A percentile compares a stretch with the other conserved stretches of the same genome.
These are phyloP conservation scores for Scheffersomyces stipitis DNA, from an alignment of 805 yeast species.

Conservation along the genomic window DNA sequence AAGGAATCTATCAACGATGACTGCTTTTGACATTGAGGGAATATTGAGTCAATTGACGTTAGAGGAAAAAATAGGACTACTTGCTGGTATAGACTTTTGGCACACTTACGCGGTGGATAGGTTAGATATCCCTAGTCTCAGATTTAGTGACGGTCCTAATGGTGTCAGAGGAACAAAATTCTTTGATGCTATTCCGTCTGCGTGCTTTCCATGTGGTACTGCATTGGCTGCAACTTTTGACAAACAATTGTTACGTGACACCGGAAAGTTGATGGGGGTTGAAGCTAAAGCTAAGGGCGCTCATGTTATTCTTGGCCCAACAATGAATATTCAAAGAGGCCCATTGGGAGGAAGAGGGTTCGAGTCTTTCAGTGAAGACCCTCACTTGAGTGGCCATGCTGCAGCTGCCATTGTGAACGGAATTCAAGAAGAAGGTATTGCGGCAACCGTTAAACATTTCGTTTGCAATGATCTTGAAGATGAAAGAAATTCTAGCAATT, in stretches of 20 bases:
- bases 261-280: slow-evolving; percentile 30
- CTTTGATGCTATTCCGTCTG: slow-evolving; percentile 27
- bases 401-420: slow-evolving; percentile 28
- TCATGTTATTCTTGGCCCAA: slow-evolving; percentile 31
- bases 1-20: no score
- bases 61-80: slow-evolving; percentile 33
- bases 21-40: slow-evolving; percentile 31
- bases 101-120: slow-evolving; percentile 13
- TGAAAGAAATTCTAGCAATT: slow-evolving; percentile 28
- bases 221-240: slow-evolving; percentile 32
- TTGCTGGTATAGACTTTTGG: slow-evolving; percentile 28
- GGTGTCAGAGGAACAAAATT: slow-evolving; percentile 33
- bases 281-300: slow-evolving; percentile 33
- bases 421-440: slow-evolving; percentile 26
- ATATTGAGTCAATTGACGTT: slow-evolving; percentile 31
- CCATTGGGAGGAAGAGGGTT: slow-evolving; percentile 36
- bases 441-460: slow-evolving; percentile 32
- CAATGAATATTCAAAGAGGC: slow-evolving; percentile 33
- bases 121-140: slow-evolving; percentile 44
- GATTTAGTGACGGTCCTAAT: slow-evolving; percentile 40
- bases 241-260: slow-evolving; percentile 22
- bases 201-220: slow-evolving; percentile 37
- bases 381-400: slow-evolving; percentile 28
- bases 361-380: slow-evolving; percentile 35
- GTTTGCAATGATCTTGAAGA: slow-evolving; percentile 35